Percentiles rank a stretch among this genome's conserved stretches.
These are phyloP conservation scores for Nicotiana tomentosiformis DNA, from an alignment of 257 asterid genomes.

Conservation along the genomic window DNA sequence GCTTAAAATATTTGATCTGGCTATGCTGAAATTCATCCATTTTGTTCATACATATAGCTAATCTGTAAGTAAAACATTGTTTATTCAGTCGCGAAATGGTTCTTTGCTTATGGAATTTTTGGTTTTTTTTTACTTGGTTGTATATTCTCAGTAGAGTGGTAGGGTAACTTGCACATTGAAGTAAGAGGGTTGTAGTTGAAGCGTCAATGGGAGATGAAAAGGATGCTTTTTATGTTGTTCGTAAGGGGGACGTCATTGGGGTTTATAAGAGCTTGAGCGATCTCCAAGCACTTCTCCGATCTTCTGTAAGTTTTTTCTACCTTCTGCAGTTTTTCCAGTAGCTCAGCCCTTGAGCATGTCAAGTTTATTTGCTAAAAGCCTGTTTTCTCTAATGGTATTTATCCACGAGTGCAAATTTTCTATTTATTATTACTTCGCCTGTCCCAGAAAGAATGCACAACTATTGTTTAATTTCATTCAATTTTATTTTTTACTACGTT, in stretches of 20 bases:
- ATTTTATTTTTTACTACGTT: not conserved
- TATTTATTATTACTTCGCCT: not conserved
- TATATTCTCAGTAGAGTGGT: not conserved
- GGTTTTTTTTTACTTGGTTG: not conserved
- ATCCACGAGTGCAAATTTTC: not conserved
- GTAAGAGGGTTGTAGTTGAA: not conserved
- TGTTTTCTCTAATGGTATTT: not conserved
- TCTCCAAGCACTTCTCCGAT: slow-evolving; percentile 62
- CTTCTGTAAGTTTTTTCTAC: slow-evolving; percentile 45
- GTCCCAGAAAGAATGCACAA: not conserved
- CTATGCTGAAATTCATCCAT: not conserved
- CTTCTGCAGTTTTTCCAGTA: not conserved
- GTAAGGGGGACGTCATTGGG: slow-evolving; percentile 57
- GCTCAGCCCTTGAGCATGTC: not conserved
- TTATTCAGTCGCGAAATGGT: not conserved
- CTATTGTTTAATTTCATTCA: not conserved
- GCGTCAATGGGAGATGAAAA: slow-evolving; percentile 66
- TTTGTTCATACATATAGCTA: not conserved
- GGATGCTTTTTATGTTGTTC: slow-evolving; percentile 78
- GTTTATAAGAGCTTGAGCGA: slow-evolving; percentile 82
- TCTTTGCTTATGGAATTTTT: not conserved
- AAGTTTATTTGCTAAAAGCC: not conserved
- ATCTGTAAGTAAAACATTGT: not conserved
- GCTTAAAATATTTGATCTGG: not conserved
- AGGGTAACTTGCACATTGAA: not conserved